phyloP scores from a whole-genome alignment of 1,139 yeast genomes.

The Wickerhamiella infanticola region DNA sequence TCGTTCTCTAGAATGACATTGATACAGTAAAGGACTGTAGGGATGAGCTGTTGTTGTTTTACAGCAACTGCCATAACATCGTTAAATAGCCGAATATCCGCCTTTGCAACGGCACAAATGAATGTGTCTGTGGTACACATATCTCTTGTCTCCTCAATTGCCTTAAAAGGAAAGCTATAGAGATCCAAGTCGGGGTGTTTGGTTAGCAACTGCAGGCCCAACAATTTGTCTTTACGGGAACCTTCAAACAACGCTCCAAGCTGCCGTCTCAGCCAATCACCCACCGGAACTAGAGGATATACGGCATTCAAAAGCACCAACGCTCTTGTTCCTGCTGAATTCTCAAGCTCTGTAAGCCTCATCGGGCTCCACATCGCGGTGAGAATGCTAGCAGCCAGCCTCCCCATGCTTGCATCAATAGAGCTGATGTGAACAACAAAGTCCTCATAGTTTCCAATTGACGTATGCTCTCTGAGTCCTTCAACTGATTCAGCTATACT shows the following conservation, averaged over 20 bases:
- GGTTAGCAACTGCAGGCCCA: conserved; percentile 1
- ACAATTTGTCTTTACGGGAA: conserved; percentile 1
- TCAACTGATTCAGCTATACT: background rate
- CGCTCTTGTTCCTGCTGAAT: conserved; percentile 2
- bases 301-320: conserved; percentile 3
- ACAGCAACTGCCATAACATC: background rate
- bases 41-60: background rate
- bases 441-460: conserved; percentile 1
- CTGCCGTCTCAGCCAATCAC: conserved; percentile 2
- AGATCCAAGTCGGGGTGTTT: conserved; percentile 2
- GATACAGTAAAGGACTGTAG: background rate
- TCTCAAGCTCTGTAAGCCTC: conserved; percentile 1
- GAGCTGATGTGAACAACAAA: background rate
- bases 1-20: background rate
- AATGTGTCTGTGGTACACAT: background rate
- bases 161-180: conserved; percentile 3
- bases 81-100: background rate
- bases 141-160: background rate
- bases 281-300: conserved; percentile 5
- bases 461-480: background rate
- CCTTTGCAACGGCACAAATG: background rate
- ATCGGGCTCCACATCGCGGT: background rate
- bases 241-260: background rate
- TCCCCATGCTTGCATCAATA: background rate
- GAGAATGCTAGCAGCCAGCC: background rate